Evolutionary conservation across 2,329 filamentous ascomycete species (phyloP).

Genomic region (Hymenotorrendiella dingleyae): DNA sequence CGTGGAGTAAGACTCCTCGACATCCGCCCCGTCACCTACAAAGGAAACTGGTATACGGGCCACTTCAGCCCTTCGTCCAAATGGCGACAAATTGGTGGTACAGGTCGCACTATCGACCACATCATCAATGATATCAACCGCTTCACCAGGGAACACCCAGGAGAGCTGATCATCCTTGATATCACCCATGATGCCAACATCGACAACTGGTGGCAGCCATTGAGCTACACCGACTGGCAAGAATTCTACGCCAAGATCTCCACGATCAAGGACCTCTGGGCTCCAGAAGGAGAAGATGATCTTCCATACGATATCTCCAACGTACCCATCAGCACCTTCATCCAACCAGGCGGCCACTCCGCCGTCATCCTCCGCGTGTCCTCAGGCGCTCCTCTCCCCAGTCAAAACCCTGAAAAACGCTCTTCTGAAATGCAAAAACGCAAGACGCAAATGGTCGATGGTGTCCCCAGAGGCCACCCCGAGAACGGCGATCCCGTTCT

Average conservation of each 20-base stretch:
- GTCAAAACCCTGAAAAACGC: neutral
- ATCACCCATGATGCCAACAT: conserved; percentile 18
- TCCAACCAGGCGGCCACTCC: conserved; percentile 18
- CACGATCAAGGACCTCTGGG: conserved; percentile 18
- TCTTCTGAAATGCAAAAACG: no score
- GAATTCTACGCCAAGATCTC: conserved; percentile 10
- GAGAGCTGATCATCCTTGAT: conserved; percentile 24
- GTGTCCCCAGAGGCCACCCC: neutral
- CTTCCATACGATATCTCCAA: conserved; percentile 14
- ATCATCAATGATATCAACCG: conserved; percentile 20
- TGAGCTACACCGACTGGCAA: conserved; percentile 10
- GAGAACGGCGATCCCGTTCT: neutral
- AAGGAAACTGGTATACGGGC: conserved; percentile 12
- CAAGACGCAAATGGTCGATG: no score
- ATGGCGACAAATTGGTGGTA: conserved; percentile 6
- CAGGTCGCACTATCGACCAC: conserved; percentile 12
- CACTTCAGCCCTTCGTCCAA: conserved; percentile 6
- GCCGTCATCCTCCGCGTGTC: conserved; percentile 18
- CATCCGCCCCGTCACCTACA: conserved; percentile 14
- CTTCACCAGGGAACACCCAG: conserved; percentile 18
- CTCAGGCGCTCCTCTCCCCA: conserved; percentile 5
- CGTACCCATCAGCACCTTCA: conserved; percentile 16
- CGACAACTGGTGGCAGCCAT: conserved; percentile 3
- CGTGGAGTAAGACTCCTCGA: conserved; percentile 19
- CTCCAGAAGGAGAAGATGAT: neutral